These are phyloP conservation scores for Ruellia speciosa DNA, from an alignment of 305 asterid genomes.

Conservation along the genomic window DNA sequence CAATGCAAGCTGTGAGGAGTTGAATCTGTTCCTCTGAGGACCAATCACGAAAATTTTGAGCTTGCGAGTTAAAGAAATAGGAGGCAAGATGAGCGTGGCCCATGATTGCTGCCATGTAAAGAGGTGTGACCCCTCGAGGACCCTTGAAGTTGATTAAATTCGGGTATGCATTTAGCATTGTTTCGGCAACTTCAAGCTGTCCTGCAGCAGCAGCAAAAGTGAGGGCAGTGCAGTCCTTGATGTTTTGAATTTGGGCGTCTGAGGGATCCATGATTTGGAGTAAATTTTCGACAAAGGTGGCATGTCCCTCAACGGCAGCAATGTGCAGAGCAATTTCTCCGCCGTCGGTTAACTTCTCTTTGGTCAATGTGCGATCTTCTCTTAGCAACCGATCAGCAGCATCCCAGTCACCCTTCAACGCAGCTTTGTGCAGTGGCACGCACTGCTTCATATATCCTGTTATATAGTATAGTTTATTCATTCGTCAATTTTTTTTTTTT, in stretches of 20 bases:
- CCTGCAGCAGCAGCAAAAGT: neutral
- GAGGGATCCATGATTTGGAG: neutral
- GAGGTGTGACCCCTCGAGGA: neutral
- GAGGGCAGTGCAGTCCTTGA: neutral
- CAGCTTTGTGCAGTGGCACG: constrained; percentile 25
- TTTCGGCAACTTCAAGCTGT: neutral
- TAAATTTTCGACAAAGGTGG: neutral
- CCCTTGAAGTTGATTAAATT: neutral
- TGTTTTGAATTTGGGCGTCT: neutral
- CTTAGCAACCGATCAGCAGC: neutral
- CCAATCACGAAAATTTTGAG: no score
- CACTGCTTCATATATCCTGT: constrained; percentile 11
- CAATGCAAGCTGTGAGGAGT: neutral
- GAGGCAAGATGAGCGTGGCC: neutral
- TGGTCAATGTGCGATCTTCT: neutral
- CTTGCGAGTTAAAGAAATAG: neutral
- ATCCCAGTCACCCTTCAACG: constrained; percentile 23
- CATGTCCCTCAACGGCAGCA: neutral
- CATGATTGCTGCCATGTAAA: neutral
- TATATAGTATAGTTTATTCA: no score
- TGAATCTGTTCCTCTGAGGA: neutral
- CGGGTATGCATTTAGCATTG: neutral
- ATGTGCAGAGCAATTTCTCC: neutral
- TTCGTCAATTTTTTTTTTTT: no score
- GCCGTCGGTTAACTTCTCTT: constrained; percentile 20